A percentile compares a stretch with the other conserved stretches of the same genome.
Conservation (phyloP, 345 rosid genomes). For the Cardamine occulta region DNA sequence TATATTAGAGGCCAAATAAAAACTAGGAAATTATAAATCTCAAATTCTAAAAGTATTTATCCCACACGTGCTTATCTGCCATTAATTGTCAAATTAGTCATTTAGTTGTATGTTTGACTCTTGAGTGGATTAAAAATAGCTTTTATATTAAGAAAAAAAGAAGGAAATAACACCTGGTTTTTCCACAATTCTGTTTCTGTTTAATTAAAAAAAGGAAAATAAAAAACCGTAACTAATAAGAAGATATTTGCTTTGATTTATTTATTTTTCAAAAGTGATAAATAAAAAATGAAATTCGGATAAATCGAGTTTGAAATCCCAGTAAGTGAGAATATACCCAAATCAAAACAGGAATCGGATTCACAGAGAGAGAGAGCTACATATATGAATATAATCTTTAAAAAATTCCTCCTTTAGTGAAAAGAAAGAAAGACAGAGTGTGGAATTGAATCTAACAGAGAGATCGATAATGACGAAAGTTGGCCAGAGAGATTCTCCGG, state of each 20-base stretch:
- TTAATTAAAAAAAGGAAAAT: conserved; percentile 6
- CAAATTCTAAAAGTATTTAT: no score
- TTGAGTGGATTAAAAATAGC: neutral
- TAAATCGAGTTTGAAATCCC: neutral
- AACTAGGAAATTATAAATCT: no score
- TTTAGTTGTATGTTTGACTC: neutral
- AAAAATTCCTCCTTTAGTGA: neutral
- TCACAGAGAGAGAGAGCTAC: neutral
- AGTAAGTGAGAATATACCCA: conserved; percentile 30
- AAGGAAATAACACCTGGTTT: neutral
- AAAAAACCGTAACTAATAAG: conserved; percentile 2
- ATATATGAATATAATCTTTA: neutral
- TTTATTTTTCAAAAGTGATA: neutral
- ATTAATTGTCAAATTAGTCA: neutral
- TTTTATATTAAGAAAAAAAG: neutral
- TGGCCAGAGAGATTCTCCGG: conserved; percentile 42
- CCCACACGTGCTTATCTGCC: neutral
- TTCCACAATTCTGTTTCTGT: neutral
- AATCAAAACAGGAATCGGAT: conserved; percentile 23
- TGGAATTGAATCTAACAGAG: conserved; percentile 6
- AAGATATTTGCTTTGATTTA: neutral
- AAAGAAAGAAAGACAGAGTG: conserved; percentile 8
- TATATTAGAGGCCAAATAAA: no score
- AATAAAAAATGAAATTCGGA: neutral
- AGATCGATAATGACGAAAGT: conserved; percentile 34